A percentile compares a stretch with the other conserved stretches of the same genome.
Evolutionary conservation across 2,329 filamentous ascomycete genomes (phyloP).

Genomic region (Tolypocladium endophyticum): DNA sequence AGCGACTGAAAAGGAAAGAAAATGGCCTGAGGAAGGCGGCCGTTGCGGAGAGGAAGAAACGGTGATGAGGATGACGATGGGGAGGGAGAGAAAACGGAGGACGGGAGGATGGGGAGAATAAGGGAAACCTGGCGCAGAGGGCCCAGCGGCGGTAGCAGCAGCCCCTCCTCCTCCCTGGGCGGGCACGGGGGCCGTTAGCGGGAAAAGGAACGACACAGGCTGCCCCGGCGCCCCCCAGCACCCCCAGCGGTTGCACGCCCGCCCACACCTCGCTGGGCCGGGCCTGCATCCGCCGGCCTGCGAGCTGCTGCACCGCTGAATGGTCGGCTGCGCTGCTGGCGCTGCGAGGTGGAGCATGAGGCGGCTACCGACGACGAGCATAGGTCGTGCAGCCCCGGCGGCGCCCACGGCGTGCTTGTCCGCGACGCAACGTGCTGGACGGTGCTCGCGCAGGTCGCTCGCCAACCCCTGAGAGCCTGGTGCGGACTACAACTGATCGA

Average conservation of each 20-base stretch:
- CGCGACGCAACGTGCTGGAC: neutral
- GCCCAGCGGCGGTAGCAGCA: neutral
- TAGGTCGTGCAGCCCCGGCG: neutral
- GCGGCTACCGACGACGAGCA: neutral
- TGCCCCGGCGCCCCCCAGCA: neutral
- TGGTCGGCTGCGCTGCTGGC: neutral
- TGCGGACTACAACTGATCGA: neutral
- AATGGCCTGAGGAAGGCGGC: conserved; percentile 23
- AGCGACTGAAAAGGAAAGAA: conserved; percentile 40
- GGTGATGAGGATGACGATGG: conserved; percentile 22
- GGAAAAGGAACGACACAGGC: neutral
- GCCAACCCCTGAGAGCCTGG: neutral
- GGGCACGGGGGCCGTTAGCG: neutral
- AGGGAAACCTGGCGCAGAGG: conserved; percentile 3
- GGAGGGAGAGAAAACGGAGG: conserved; percentile 23
- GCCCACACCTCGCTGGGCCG: neutral
- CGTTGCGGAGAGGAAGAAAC: conserved; percentile 22
- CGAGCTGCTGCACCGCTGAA: neutral
- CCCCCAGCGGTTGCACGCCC: neutral
- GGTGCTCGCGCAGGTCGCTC: neutral
- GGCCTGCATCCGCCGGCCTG: neutral
- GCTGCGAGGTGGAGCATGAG: neutral
- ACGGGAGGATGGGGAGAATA: conserved; percentile 22
- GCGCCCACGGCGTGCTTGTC: neutral
- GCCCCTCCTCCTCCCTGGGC: neutral